Evolutionary conservation across 371 early-diverging fungal species (phyloP).

Genomic region (Lichtheimia corymbifera): DNA sequence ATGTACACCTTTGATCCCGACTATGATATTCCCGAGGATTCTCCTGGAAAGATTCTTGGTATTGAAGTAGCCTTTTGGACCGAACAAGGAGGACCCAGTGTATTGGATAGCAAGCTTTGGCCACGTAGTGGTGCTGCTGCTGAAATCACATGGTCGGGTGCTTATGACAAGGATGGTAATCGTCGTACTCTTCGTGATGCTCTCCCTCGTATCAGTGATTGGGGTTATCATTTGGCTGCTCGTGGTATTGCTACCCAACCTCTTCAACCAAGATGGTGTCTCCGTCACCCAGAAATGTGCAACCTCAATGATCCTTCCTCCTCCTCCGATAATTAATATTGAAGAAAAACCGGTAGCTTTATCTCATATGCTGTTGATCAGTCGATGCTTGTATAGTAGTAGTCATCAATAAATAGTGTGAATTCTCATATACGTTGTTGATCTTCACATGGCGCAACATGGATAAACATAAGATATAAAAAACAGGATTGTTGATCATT

Average conservation of each 20-base stretch:
- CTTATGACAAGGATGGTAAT: conserved; percentile 52
- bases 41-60: conserved; percentile 46
- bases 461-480: no score
- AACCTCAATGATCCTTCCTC: conserved; percentile 30
- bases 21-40: conserved; percentile 51
- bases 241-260: conserved; percentile 73
- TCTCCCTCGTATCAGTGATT: conserved; percentile 40
- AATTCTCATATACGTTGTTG: no score
- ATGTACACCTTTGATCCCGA: conserved; percentile 74
- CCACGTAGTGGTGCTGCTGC: conserved; percentile 74
- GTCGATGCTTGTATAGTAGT: no score
- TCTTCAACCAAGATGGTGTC: conserved; percentile 73
- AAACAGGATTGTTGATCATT: no score
- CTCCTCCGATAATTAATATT: not conserved
- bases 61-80: conserved; percentile 70
- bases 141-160: conserved; percentile 78
- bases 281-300: conserved; percentile 66
- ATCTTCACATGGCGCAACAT: no score
- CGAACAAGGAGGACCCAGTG: conserved; percentile 67
- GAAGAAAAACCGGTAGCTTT: not conserved
- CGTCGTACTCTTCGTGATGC: conserved; percentile 32
- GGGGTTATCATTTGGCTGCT: conserved; percentile 54
- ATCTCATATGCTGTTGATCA: no score
- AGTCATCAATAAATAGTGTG: no score
- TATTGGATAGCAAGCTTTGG: conserved; percentile 69